phyloP scores from a whole-genome alignment of 2,329 filamentous ascomycete genomes.

The Cladosporium velox region DNA sequence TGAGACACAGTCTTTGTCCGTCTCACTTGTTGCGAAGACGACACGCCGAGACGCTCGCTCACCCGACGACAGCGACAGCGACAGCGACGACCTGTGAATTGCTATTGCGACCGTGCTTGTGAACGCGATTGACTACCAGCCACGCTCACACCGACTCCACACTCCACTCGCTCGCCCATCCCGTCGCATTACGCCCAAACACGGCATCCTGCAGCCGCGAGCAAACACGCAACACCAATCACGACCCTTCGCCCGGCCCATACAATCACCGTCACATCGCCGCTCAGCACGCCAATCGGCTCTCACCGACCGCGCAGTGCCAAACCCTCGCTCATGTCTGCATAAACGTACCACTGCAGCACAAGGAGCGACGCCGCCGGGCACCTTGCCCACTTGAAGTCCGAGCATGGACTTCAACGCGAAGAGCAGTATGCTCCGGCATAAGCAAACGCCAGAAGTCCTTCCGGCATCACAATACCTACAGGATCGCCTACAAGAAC shows the following conservation, averaged over 20 bases:
- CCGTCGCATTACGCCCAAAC: conserved; percentile 8
- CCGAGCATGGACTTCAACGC: conserved; percentile 16
- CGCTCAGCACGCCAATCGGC: conserved; percentile 23
- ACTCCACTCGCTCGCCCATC: conserved; percentile 1
- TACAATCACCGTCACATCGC: conserved; percentile 22
- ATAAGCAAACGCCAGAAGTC: conserved; percentile 25
- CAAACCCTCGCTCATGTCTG: conserved; percentile 14
- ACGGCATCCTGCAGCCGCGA: conserved; percentile 10
- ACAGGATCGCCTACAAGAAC: conserved; percentile 39
- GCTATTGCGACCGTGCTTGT: neutral
- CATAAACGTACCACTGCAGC: conserved; percentile 6
- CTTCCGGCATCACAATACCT: conserved; percentile 38
- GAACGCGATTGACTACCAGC: conserved; percentile 1
- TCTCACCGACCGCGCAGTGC: neutral
- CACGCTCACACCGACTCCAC: conserved; percentile 9
- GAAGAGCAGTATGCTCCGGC: conserved; percentile 12
- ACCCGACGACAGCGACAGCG: neutral
- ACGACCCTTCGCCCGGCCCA: neutral
- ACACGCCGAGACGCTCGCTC: neutral
- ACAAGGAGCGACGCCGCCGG: neutral
- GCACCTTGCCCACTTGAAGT: neutral
- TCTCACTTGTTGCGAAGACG: conserved; percentile 17
- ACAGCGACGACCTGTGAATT: conserved; percentile 2
- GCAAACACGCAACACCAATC: conserved; percentile 4
- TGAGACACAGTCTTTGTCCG: conserved; percentile 8